Evolutionary conservation across 2,329 filamentous ascomycete species (phyloP).

Genomic region (Phyllosticta citrichinensis): DNA sequence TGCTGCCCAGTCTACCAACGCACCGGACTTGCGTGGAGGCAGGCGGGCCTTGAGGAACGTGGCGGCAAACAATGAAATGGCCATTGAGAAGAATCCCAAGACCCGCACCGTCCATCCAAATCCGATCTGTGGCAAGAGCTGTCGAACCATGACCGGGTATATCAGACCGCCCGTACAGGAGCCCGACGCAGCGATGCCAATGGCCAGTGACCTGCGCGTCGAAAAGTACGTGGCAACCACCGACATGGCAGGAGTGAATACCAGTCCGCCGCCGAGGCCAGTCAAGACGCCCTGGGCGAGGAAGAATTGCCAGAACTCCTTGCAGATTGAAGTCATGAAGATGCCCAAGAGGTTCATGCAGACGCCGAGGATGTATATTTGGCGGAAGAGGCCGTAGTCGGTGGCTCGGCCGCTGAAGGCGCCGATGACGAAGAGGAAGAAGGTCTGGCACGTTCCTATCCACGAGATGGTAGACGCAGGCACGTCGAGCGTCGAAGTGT

Average conservation of each 20-base stretch:
- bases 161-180: constrained; percentile 53
- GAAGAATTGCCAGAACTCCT: constrained; percentile 38
- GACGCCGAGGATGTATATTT: constrained; percentile 33
- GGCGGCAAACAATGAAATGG: constrained; percentile 26
- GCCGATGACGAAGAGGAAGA: constrained; percentile 41
- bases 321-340: constrained; percentile 41
- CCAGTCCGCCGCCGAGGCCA: constrained; percentile 25
- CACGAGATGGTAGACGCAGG: constrained; percentile 39
- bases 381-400: constrained; percentile 42
- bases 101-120: constrained; percentile 57
- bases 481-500: constrained; percentile 19
- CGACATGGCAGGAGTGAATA: constrained; percentile 24
- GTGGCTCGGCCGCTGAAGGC: constrained; percentile 42
- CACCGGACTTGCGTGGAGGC: constrained; percentile 33
- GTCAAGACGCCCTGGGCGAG: constrained; percentile 26
- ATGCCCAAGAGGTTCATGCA: constrained; percentile 37
- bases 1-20: constrained; percentile 14
- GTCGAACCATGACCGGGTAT: constrained; percentile 46
- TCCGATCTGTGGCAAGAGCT: constrained; percentile 49
- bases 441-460: constrained; percentile 43
- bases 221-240: constrained; percentile 47
- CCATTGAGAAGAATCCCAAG: constrained; percentile 50
- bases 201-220: constrained; percentile 48
- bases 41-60: constrained; percentile 31
- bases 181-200: constrained; percentile 51